Base-by-base conservation (phyloP, 2,329 filamentous ascomycete species). In the Fusarium gaditjirri region DNA sequence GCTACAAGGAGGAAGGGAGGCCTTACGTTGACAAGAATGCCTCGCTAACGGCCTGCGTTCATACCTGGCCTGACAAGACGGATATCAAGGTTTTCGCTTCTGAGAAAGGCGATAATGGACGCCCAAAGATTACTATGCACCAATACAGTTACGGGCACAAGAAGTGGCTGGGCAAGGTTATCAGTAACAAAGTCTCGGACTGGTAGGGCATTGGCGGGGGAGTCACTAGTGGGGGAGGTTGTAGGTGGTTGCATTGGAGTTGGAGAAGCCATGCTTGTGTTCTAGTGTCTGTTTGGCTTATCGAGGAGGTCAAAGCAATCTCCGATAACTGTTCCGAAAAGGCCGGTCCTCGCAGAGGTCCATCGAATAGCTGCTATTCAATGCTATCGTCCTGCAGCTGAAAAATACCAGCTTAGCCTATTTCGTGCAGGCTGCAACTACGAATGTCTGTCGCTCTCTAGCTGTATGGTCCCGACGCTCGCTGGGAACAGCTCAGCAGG, bases 161-260 rank as follows among this genome's bases (percentile, higher is more conserved):
- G n/a, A 16, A 52, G 19, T 52, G 49, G 49, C 6, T 17, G 9
- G 10, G 10, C 19, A 27, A 21, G 7, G 33, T 38, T 7, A 38
- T 52, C 23, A 27, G 23, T 5, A 52, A 52, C 17, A 52, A 38
- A 13, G 46, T 10, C 46, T 5, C 8, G 8, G 11, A 33, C 2
- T 52, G 33, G 33, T 52, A 52, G 9, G 17, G 17, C 16, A 0
- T 35, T 14, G 31, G 17, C 6, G 2, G 8, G 16, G n/a, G 6
- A 6, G 11, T 12, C 1, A 13, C 8, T 6, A 11, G 17, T 17
- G 3, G 3, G 6, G 6, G 13, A 14, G 6, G 4, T 35, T 21
- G 16, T 11, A 9, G 13, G n/a, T 2, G 2, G 31, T 21, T 38
- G 19, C 12, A n/a, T 27, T 14, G 33, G 33, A 52, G 9, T 17